A percentile compares a stretch with the other conserved stretches of the same genome.
Conservation (phyloP, 164 flowering plant genomes). For the Kalanchoe fedtschenkoi region DNA sequence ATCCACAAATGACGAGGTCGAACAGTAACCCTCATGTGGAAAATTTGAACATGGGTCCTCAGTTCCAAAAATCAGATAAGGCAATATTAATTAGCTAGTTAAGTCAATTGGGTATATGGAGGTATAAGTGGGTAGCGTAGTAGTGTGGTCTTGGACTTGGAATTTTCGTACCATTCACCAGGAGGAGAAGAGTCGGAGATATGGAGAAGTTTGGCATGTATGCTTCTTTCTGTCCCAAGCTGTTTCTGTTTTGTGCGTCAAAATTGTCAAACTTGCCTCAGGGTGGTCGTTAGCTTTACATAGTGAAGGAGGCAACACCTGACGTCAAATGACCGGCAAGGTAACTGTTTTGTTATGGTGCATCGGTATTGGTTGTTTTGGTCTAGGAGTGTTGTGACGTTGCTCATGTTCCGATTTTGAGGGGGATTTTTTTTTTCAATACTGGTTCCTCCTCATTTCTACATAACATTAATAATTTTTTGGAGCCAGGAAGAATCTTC, state of each 20-base stretch:
- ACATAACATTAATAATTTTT: too few species aligned
- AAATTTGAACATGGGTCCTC: neutral
- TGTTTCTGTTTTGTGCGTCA: neutral
- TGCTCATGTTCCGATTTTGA: neutral
- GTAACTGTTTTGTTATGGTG: neutral
- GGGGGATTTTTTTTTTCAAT: too few species aligned
- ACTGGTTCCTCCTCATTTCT: too few species aligned
- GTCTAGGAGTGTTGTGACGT: neutral
- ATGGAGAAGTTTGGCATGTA: neutral
- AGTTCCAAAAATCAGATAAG: neutral
- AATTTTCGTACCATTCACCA: neutral
- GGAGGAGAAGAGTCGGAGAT: neutral
- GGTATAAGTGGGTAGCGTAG: neutral
- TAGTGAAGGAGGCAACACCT: neutral
- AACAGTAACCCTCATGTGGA: neutral
- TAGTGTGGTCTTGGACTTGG: neutral
- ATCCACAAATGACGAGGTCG: neutral
- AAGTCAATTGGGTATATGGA: neutral
- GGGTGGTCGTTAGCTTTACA: neutral
- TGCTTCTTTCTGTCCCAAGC: neutral
- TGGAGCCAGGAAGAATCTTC: too few species aligned
- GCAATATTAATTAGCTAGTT: constrained; percentile 2
- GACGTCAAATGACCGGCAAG: neutral
- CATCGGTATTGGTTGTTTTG: neutral
- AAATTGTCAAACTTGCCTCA: neutral